These are phyloP conservation scores for Hansenula sp. DNA, from an alignment of 1,139 yeast genomes.

Conservation along the genomic window DNA sequence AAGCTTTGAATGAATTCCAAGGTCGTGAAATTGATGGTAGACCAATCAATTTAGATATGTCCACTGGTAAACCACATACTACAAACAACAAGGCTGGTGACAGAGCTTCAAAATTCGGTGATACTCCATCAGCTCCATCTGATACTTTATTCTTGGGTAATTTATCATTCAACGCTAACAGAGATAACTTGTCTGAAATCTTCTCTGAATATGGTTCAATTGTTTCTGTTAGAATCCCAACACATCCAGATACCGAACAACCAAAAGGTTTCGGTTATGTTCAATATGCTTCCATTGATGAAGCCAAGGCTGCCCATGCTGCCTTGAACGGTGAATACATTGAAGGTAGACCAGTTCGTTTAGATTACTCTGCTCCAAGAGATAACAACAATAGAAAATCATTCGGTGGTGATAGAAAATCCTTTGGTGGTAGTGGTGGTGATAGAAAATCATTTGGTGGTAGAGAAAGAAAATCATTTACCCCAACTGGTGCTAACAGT, in stretches of 20 bases:
- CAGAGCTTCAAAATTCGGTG: conserved; percentile 89
- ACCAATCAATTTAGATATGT: conserved; percentile 89
- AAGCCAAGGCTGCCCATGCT: conserved; percentile 86
- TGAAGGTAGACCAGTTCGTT: conserved; percentile 91
- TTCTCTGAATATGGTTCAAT: conserved; percentile 80
- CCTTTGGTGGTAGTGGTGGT: conserved; percentile 34
- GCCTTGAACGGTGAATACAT: conserved; percentile 86
- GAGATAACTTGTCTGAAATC: conserved; percentile 68
- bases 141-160: conserved; percentile 96
- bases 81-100: conserved; percentile 47
- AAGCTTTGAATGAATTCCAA: conserved; percentile 83
- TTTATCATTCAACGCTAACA: conserved; percentile 83
- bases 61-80: conserved; percentile 75
- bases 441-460: conserved; percentile 43
- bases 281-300: conserved; percentile 81
- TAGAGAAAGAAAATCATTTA: conserved; percentile 27
- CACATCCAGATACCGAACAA: conserved; percentile 97
- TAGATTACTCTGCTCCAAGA: conserved; percentile 93
- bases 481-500: conserved; percentile 58
- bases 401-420: conserved; percentile 40
- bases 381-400: conserved; percentile 34
- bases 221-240: conserved; percentile 89
- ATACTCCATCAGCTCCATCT: conserved; percentile 84
- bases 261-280: conserved; percentile 99
- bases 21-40: conserved; percentile 97